Evolutionary conservation across 352 stramenopile genomes (phyloP).

Genomic region (Phytophthora boehmeriae): DNA sequence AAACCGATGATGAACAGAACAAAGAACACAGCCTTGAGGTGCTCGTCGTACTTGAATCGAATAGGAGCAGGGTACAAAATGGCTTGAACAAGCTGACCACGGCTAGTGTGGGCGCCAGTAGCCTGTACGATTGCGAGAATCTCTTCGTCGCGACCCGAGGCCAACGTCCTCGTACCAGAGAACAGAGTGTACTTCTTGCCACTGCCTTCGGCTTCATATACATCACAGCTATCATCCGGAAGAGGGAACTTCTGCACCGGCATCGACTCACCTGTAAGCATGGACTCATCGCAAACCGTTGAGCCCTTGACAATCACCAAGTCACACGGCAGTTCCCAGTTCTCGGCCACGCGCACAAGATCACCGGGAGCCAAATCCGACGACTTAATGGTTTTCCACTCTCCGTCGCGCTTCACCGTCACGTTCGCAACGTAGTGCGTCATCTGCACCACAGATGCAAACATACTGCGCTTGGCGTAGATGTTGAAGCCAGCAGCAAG

Average conservation of each 20-base stretch:
- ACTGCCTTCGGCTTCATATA: conserved; percentile 55
- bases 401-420: conserved; percentile 59
- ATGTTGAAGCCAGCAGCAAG: conserved; percentile 63
- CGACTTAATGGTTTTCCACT: conserved; percentile 56
- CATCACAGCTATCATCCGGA: conserved; percentile 50
- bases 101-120: conserved; percentile 85
- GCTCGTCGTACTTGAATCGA: conserved; percentile 92
- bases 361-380: conserved; percentile 68
- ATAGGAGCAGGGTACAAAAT: conserved; percentile 88
- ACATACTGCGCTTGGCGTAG: conserved; percentile 67
- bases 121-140: conserved; percentile 81
- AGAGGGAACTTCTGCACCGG: conserved; percentile 86
- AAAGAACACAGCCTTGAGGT: conserved; percentile 83
- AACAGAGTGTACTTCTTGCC: conserved; percentile 91
- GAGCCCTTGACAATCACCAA: conserved; percentile 72
- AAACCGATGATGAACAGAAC: conserved; percentile 85
- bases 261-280: conserved; percentile 85
- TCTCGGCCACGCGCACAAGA: conserved; percentile 64
- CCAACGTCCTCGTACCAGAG: conserved; percentile 80
- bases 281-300: conserved; percentile 75
- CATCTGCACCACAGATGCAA: conserved; percentile 60
- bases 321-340: conserved; percentile 78
- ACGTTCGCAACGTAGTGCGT: conserved; percentile 72
- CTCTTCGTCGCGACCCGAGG: conserved; percentile 62
- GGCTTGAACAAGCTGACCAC: conserved; percentile 84